These are phyloP conservation scores for Spiromastix sp. DNA, from an alignment of 2,329 filamentous ascomycete genomes.

Conservation along the genomic window DNA sequence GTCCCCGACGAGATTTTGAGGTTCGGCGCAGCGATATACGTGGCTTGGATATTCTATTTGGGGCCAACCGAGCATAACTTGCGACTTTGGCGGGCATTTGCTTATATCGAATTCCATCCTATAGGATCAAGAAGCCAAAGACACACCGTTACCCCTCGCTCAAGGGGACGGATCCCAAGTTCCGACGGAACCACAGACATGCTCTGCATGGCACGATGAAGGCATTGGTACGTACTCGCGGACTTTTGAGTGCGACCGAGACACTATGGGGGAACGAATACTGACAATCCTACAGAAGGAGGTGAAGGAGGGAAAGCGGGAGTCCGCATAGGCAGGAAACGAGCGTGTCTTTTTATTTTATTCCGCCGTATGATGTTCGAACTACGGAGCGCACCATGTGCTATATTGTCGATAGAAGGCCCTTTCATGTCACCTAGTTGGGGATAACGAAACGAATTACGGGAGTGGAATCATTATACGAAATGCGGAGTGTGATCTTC, in stretches of 20 bases:
- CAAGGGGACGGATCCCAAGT: slow-evolving; percentile 98
- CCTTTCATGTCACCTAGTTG: neutral
- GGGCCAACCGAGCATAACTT: too few relatives aligned
- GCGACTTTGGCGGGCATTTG: neutral
- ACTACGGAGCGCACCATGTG: slow-evolving; percentile 16
- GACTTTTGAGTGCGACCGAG: too few relatives aligned
- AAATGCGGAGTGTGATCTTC: neutral
- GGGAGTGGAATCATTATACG: slow-evolving; percentile 5
- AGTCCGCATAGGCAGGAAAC: slow-evolving; percentile 56
- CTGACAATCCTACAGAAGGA: slow-evolving; percentile 65
- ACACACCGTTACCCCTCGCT: slow-evolving; percentile 97
- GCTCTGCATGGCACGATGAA: slow-evolving; percentile 98
- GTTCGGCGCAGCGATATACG: too few relatives aligned
- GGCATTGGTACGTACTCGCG: slow-evolving; percentile 81
- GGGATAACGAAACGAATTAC: too few relatives aligned
- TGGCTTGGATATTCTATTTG: too few relatives aligned
- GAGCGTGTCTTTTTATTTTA: slow-evolving; percentile 6
- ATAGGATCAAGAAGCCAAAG: slow-evolving; percentile 99
- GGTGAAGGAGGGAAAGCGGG: slow-evolving; percentile 90
- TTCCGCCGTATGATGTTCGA: too few relatives aligned
- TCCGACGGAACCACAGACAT: slow-evolving; percentile 99
- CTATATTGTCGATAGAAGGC: slow-evolving; percentile 11
- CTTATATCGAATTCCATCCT: slow-evolving; percentile 7
- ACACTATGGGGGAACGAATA: too few relatives aligned
- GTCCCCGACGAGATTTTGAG: too few relatives aligned